Conservation (phyloP, 192 early-diverging fungal genomes). For the Dissophora globulifera region DNA sequence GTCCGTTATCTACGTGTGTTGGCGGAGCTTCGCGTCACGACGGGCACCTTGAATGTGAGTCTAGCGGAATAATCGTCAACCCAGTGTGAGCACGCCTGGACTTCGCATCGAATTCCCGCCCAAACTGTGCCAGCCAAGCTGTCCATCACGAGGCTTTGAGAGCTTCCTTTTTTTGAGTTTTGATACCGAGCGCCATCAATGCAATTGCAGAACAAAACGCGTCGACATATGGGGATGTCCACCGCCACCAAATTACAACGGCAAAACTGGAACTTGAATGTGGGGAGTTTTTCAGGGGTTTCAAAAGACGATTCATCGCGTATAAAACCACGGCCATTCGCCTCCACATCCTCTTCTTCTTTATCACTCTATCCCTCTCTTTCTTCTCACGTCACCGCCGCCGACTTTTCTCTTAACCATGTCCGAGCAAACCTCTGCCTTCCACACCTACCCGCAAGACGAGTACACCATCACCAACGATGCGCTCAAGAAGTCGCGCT, state of each 20-base stretch:
- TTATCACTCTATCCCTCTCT: background rate
- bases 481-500: constrained; percentile 36
- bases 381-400: background rate
- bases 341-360: background rate
- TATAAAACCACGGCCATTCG: constrained; percentile 1
- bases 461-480: constrained; percentile 23
- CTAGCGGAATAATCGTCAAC: too few relatives aligned
- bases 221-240: background rate
- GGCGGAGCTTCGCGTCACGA: too few relatives aligned
- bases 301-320: too few relatives aligned
- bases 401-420: constrained; percentile 3
- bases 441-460: constrained; percentile 17
- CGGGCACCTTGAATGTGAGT: too few relatives aligned
- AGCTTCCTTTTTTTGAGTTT: background rate
- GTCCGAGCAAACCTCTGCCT: constrained; percentile 33
- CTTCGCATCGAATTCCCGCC: too few relatives aligned
- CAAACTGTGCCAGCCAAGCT: too few relatives aligned
- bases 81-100: too few relatives aligned
- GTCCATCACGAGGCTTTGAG: too few relatives aligned
- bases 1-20: too few relatives aligned
- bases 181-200: background rate
- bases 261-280: too few relatives aligned
- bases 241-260: constrained; percentile 13
- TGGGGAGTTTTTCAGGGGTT: too few relatives aligned
- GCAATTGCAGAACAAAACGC: too few relatives aligned